A percentile compares a stretch with the other conserved stretches of the same genome.
phyloP scores from a whole-genome alignment of 345 rosid genomes.

The Toxicodendron radicans region DNA sequence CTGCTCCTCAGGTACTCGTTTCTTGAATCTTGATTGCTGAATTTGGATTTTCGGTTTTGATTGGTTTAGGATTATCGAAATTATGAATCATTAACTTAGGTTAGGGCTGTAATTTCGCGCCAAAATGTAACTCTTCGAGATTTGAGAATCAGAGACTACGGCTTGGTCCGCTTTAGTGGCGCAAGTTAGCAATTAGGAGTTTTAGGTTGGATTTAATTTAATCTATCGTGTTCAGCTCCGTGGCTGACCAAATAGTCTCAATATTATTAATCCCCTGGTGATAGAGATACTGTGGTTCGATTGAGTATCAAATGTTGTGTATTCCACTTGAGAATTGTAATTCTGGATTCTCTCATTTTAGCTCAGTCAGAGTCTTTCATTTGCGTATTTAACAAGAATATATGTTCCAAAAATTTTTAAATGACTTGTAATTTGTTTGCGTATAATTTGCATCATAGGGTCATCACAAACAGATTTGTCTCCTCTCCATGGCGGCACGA shows the following conservation, averaged over 20 bases:
- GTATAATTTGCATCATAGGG: constrained; percentile 24
- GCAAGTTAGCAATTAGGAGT: neutral
- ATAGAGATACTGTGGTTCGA: too few relatives aligned
- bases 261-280: too few relatives aligned
- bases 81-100: neutral
- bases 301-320: neutral
- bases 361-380: too few relatives aligned
- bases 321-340: too few relatives aligned
- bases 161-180: too few relatives aligned
- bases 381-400: too few relatives aligned
- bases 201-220: too few relatives aligned
- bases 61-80: neutral
- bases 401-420: neutral
- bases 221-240: too few relatives aligned
- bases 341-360: too few relatives aligned
- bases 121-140: neutral
- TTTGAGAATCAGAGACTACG: too few relatives aligned
- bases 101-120: constrained; percentile 3
- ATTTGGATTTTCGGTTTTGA: neutral
- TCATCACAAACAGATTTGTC: constrained; percentile 37
- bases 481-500: constrained; percentile 37
- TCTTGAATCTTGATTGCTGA: neutral
- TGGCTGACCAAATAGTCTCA: too few relatives aligned
- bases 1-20: constrained; percentile 44
- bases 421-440: neutral